Base-by-base conservation (phyloP, 2,329 filamentous ascomycete genomes). In the Graphilbum sp. region DNA sequence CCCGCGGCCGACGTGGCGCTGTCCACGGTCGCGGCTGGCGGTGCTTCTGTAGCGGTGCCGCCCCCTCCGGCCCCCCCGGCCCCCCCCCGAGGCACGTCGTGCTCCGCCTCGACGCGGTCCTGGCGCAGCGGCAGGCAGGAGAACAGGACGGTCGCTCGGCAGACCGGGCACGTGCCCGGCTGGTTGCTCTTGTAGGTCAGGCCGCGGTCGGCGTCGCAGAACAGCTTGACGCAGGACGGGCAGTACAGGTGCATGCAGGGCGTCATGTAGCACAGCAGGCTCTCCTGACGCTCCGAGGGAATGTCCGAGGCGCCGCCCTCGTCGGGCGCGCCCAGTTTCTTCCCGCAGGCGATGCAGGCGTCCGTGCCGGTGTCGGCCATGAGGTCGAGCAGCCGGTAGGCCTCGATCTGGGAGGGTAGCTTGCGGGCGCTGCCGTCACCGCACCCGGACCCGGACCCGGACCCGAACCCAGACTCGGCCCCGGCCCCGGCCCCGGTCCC, bases 241-340 rank as follows among this genome's bases (percentile, higher is more conserved):
- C 90, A 98, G 40, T 94, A 61, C 19, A 94, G 64, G 51, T 96
- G 87, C 51, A 79, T 87, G 54, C 90, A 96, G 1, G 82, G 74
- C 2, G 87, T 84, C 67, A 95, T 82, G 51, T 77, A 76, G 15
- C 81, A 84, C 43, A 88, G 62, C 29, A 79, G 57, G 52, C 83
- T 66, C 43, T 77, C 67, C 42, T 76, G 68, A 2, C 62, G 63
- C 45, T 79, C 74, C 0, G 60, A 60, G 27, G 74, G 68, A 8
- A 70, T 66, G 32, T 69, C 69, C 19, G 32, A 1, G 25, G 18
- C 9, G 32, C 18, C 15, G 35, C 24, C 29, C 2, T 35, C 39
- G 15, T 69, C 65, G 52, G 56, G 67, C 15, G 59, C 58, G 20
- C 67, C 67, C 36, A 92, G 66, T 47, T 73, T 76, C 42, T 68